Evolutionary conservation across 1,284 basidiomycete species (phyloP), one percentile per base, ranked within the genome.

Genomic region (Puccinia horiana): DNA sequence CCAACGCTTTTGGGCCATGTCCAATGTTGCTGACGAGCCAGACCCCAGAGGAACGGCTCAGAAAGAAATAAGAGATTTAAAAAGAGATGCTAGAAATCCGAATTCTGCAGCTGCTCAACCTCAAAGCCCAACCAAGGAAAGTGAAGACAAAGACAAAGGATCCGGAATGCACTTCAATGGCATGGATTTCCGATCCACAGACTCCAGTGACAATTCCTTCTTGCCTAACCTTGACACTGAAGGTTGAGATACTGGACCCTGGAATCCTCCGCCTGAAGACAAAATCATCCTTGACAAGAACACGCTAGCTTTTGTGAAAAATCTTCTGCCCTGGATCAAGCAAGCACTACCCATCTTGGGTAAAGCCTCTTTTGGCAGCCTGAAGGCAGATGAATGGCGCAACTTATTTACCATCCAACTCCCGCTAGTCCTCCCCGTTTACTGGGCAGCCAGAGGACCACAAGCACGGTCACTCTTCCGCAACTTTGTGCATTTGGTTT

Each of bases 361-460:
- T 0, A 70, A 74, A 18, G 65, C 65, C 11, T 58, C 56, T 0
- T 81, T 83, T 69, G 84, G 83, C 26, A 61, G 61, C 32, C 83
- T 84, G 2, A 83, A 81, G 54, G 84, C 84, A 3, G 76, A 84
- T 29, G 83, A 84, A 63, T 84, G 84, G 79, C 65, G 81, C 11
- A 74, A 74, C 4, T 16, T 83, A 5, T 49, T 63, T 6, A 82
- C 79, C 9, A 81, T 84, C 26, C 72, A 75, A 42, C 72, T 81
- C 1, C 72, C 72, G 8, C 29, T 81, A 12, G 32, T 75, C 8
- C 40, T 81, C 8, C 70, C 80, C 11, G 70, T 75, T 11, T 75
- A 65, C n/a, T 81, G 72, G 72, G 44, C 54, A 20, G 16, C 29
- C 23, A 61, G 47, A 26, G 61, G 61, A n/a, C 61, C 58, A 0